These are phyloP conservation scores for Margaritispora aquatica DNA, from an alignment of 495 filamentous ascomycete genomes.

Conservation along the genomic window DNA sequence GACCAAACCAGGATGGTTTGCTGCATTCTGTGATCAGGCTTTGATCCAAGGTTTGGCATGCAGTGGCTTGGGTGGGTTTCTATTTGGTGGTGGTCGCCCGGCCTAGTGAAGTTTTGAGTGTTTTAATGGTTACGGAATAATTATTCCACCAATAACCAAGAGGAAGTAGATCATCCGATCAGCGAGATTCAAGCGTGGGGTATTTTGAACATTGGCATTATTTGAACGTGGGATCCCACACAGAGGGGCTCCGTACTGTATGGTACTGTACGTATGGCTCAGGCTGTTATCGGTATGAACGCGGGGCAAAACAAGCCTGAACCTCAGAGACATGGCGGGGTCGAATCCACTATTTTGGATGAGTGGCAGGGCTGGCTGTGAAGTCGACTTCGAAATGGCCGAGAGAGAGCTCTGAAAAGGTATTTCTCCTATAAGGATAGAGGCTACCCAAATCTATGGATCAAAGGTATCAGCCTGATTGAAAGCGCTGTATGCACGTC, in stretches of 20 bases:
- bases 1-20: background rate
- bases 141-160: constrained; percentile 20
- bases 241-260: no score
- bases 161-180: constrained; percentile 8
- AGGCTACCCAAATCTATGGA: no score
- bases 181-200: constrained; percentile 16
- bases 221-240: no score
- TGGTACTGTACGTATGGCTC: no score
- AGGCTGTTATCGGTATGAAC: constrained; percentile 10
- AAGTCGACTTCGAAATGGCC: background rate
- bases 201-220: background rate
- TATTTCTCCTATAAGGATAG: no score
- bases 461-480: no score
- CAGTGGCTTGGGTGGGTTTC: background rate
- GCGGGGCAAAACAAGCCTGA: constrained; percentile 6
- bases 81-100: background rate
- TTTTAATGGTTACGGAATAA: constrained; percentile 2
- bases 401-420: no score
- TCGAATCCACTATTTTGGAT: background rate
- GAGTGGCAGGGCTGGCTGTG: background rate
- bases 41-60: background rate
- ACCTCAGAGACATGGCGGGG: background rate
- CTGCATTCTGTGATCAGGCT: background rate
- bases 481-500: no score
- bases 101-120: background rate